phyloP scores from a whole-genome alignment of 345 rosid genomes.

The Lumnitzera littorea region DNA sequence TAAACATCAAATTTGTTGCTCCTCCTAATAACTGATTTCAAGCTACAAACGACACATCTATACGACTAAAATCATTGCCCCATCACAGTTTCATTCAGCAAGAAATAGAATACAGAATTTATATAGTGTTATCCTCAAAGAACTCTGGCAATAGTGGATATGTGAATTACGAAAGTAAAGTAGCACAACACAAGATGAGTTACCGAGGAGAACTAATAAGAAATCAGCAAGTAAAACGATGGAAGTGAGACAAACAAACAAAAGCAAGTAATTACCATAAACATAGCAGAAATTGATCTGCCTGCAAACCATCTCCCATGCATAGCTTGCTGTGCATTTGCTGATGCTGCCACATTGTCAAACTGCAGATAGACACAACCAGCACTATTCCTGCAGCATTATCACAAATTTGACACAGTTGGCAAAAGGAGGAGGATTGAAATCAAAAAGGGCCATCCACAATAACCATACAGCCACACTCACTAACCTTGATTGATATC shows the following conservation, averaged over 20 bases:
- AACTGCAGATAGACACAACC: constrained; percentile 75
- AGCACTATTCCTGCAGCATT: constrained; percentile 53
- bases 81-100: too few relatives aligned
- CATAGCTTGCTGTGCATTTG: constrained; percentile 72
- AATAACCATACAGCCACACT: too few relatives aligned
- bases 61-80: too few relatives aligned
- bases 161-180: background rate
- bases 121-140: too few relatives aligned
- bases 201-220: background rate
- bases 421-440: too few relatives aligned
- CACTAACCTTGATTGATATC: too few relatives aligned
- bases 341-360: constrained; percentile 53
- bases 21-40: too few relatives aligned
- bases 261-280: constrained; percentile 41
- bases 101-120: too few relatives aligned
- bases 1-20: too few relatives aligned
- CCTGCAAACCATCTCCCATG: constrained; percentile 96
- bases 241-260: background rate
- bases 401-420: background rate
- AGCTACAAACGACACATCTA: too few relatives aligned
- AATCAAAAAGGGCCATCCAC: too few relatives aligned
- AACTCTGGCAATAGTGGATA: background rate
- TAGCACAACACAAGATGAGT: background rate
- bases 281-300: constrained; percentile 66
- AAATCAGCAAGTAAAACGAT: too few relatives aligned